These are phyloP conservation scores for Leccinum brunneo-olivaceum DNA, from an alignment of 1,284 basidiomycete genomes.

Conservation along the genomic window DNA sequence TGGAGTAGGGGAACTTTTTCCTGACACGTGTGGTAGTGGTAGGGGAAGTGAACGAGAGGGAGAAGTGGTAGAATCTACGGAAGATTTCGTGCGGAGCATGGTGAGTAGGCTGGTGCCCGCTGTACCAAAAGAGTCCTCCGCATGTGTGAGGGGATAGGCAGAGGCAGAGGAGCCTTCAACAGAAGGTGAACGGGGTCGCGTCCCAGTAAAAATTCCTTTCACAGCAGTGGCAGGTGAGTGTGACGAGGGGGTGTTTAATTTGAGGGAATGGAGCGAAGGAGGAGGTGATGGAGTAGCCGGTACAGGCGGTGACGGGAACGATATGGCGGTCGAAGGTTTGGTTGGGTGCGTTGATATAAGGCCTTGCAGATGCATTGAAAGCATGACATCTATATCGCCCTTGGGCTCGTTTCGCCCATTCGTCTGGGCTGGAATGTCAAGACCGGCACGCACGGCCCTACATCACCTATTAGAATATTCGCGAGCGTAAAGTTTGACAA, in stretches of 20 bases:
- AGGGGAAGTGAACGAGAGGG: conserved; percentile 21
- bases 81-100: conserved; percentile 41
- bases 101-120: conserved; percentile 49
- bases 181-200: conserved; percentile 54
- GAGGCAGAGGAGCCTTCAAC: conserved; percentile 33
- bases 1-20: conserved; percentile 25
- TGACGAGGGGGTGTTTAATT: conserved; percentile 17
- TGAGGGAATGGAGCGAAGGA: conserved; percentile 39
- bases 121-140: conserved; percentile 48
- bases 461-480: conserved; percentile 6
- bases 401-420: conserved; percentile 50
- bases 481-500: too few species aligned
- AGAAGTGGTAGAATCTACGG: conserved; percentile 25
- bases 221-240: conserved; percentile 27
- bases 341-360: conserved; percentile 34
- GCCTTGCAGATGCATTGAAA: conserved; percentile 67
- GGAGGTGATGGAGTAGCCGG: conserved; percentile 41
- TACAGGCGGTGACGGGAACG: conserved; percentile 14
- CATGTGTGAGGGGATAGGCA: conserved; percentile 14
- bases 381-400: conserved; percentile 74
- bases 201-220: conserved; percentile 52
- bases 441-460: conserved; percentile 61
- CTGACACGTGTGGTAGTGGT: conserved; percentile 16
- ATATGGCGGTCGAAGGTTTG: conserved; percentile 12
- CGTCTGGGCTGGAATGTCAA: conserved; percentile 43